These are phyloP conservation scores for Rhizophora apiculata DNA, from an alignment of 345 rosid genomes.

Conservation along the genomic window DNA sequence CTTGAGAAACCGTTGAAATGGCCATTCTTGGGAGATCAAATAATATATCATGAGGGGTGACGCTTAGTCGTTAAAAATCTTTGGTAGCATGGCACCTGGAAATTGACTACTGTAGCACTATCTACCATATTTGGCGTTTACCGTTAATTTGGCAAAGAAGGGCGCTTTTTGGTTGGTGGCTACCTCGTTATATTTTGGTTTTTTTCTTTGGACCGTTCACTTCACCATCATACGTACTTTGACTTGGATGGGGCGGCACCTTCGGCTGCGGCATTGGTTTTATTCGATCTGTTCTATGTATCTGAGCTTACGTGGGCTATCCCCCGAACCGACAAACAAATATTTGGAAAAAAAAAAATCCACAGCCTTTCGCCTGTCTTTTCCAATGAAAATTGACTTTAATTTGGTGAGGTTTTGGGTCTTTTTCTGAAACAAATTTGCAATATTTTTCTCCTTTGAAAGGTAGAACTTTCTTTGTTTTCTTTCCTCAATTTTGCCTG, in stretches of 20 bases:
- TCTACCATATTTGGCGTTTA: slow-evolving; percentile 4
- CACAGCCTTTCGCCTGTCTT: not conserved
- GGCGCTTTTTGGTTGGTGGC: slow-evolving; percentile 7
- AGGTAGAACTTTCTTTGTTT: too few relatives aligned
- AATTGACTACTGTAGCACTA: not conserved
- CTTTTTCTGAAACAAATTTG: not conserved
- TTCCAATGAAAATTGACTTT: not conserved
- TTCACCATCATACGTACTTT: not conserved
- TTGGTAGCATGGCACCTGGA: not conserved
- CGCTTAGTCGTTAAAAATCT: not conserved
- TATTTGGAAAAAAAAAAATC: too few relatives aligned
- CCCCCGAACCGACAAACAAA: slow-evolving; percentile 16
- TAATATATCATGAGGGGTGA: slow-evolving; percentile 14
- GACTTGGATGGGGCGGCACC: slow-evolving; percentile 5
- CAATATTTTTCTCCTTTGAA: not conserved
- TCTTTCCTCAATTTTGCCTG: too few relatives aligned
- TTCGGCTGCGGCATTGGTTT: slow-evolving; percentile 8
- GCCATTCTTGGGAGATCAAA: slow-evolving; percentile 11
- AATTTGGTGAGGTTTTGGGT: not conserved
- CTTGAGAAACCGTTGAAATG: not conserved
- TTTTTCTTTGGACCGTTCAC: not conserved
- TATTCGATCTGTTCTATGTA: slow-evolving; percentile 2
- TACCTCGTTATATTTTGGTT: not conserved
- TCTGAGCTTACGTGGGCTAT: not conserved
- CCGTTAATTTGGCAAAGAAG: not conserved